Conservation (phyloP, 805 yeast species). For the Yamadazyma scolyti region DNA sequence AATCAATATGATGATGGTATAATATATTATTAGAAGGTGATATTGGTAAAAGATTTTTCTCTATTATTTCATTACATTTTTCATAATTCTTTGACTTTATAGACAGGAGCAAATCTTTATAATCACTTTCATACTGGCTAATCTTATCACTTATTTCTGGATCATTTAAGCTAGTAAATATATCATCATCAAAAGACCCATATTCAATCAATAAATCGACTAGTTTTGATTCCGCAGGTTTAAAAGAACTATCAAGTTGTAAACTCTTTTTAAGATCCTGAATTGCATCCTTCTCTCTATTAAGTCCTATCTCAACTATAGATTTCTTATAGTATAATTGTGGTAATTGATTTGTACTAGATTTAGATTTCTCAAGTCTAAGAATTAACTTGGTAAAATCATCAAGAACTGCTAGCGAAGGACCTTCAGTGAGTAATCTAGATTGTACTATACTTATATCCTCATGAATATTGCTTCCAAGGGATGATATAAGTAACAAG, state of each 20-base stretch:
- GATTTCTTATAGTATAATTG: slow-evolving; percentile 59
- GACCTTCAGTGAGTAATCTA: slow-evolving; percentile 25
- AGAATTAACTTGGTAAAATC: slow-evolving; percentile 18
- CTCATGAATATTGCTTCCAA: too few species aligned
- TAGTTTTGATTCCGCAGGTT: slow-evolving; percentile 49
- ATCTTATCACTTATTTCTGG: slow-evolving; percentile 13
- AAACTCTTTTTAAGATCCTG: slow-evolving; percentile 49
- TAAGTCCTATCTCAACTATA: slow-evolving; percentile 53
- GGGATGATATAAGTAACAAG: too few species aligned
- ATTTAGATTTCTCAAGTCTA: slow-evolving; percentile 13
- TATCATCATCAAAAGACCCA: slow-evolving; percentile 44
- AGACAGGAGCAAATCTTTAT: neutral
- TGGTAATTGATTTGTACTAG: slow-evolving; percentile 38
- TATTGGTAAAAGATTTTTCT: slow-evolving; percentile 21
- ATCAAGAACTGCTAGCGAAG: slow-evolving; percentile 21
- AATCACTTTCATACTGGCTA: slow-evolving; percentile 13
- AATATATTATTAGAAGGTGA: slow-evolving; percentile 40
- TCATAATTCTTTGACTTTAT: neutral
- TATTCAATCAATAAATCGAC: slow-evolving; percentile 47
- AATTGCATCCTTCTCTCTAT: slow-evolving; percentile 51
- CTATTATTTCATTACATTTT: slow-evolving; percentile 15
- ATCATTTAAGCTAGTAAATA: slow-evolving; percentile 10
- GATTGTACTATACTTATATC: slow-evolving; percentile 15
- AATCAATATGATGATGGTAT: slow-evolving; percentile 19
- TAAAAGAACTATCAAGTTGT: slow-evolving; percentile 34